Conservation (phyloP, 2,329 filamentous ascomycete genomes). For the Nemania abortiva region DNA sequence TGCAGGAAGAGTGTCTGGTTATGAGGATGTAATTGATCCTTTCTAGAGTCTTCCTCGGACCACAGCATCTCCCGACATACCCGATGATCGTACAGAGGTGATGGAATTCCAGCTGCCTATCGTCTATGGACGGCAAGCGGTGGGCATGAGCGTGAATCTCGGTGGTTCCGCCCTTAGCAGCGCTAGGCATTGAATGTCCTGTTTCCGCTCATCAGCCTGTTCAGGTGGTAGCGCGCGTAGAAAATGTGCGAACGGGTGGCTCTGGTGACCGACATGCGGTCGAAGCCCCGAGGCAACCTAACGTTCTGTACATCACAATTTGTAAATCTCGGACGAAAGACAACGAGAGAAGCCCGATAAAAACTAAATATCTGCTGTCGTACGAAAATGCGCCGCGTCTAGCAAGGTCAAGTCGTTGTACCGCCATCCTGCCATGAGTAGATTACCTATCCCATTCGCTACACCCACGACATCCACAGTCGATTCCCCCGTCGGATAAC, state of each 20-base stretch:
- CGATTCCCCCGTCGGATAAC: too few relatives aligned
- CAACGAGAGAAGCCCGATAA: slow-evolving; percentile 39
- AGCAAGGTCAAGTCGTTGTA: neutral
- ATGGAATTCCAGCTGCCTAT: slow-evolving; percentile 41
- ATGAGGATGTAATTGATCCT: neutral
- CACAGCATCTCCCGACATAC: slow-evolving; percentile 43
- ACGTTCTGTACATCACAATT: slow-evolving; percentile 44
- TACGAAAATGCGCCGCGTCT: slow-evolving; percentile 20
- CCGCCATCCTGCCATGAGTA: neutral
- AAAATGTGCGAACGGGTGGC: slow-evolving; percentile 39
- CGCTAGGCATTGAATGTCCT: too few relatives aligned
- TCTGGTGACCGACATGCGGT: slow-evolving; percentile 38
- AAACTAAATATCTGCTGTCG: slow-evolving; percentile 36
- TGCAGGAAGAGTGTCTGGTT: too few relatives aligned
- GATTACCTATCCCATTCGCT: too few relatives aligned
- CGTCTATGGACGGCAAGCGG: slow-evolving; percentile 31
- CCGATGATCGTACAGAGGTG: slow-evolving; percentile 45
- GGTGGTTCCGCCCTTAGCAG: slow-evolving; percentile 22
- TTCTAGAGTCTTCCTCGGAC: neutral
- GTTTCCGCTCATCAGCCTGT: slow-evolving; percentile 37
- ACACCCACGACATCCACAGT: too few relatives aligned
- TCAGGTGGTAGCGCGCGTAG: slow-evolving; percentile 38
- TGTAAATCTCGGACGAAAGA: slow-evolving; percentile 42
- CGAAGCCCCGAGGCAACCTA: slow-evolving; percentile 41
- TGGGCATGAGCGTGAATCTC: slow-evolving; percentile 27